Base-by-base conservation (phyloP, 2,329 filamentous ascomycete genomes). In the Tympanopsis confertula region DNA sequence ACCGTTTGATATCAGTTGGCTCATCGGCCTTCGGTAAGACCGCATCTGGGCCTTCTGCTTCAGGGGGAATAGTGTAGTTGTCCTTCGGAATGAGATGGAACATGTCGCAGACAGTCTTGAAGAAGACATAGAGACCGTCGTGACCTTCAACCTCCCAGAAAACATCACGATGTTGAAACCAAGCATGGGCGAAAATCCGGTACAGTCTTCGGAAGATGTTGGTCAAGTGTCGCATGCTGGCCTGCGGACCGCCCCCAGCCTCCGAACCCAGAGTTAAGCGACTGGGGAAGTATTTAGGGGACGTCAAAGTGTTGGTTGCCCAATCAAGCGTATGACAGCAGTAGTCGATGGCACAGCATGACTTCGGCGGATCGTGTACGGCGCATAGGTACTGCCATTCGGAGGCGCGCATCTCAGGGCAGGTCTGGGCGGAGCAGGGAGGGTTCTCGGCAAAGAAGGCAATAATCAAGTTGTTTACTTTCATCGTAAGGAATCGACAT, bases 351-450 rank as follows among this genome's bases (percentile, higher is more conserved):
- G 91, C 91, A 59, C 89, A 95, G 66, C 91, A 98, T 50, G 82
- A 85, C 63, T 96, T 96, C 36, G 91, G 91, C 36, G 87, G 83
- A 54, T 96, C 89, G 57, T 98, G 91, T 3, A 96, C 91, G 37
- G 91, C 91, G 63, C 91, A 98, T 35, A 98, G 76, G 53, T 96
- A 98, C 62, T 98, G 91, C 91, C 91, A 98, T 65, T 98, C 89
- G 20, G 85, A 91, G 2, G 91, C 91, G 53, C 91, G 87, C 91
- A 98, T 98, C 62, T 98, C 91, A 20, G 88, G 87, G 53, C 91
- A 98, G 2, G 91, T 95, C 45, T 71, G 69, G 13, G 84, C 75
- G 42, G 86, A 94, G 63, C 91, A 98, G 3, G 89, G 82, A 5
- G 89, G 89, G 32, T 70, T 72, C 59, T 96, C 91, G 55, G 87